A percentile compares a stretch with the other conserved stretches of the same genome.
phyloP scores from a whole-genome alignment of 2,329 filamentous ascomycete species.

The Phyllosticta capitalensis region DNA sequence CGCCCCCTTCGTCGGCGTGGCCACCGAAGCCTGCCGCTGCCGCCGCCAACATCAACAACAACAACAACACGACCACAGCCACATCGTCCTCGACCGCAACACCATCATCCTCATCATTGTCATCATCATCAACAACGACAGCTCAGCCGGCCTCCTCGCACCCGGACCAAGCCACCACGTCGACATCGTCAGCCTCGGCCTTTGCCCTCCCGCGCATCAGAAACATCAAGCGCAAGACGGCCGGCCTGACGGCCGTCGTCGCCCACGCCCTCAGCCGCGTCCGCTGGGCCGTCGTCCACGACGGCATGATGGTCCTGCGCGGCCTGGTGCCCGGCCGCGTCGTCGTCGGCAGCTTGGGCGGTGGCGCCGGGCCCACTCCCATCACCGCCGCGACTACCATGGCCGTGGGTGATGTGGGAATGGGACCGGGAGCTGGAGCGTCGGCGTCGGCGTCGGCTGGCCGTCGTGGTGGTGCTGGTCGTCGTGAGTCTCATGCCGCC shows the following conservation, averaged over 20 bases:
- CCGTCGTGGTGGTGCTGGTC: too few relatives aligned
- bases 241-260: constrained; percentile 47
- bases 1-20: constrained; percentile 21
- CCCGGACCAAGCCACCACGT: too few relatives aligned
- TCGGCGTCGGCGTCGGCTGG: too few relatives aligned
- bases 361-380: too few relatives aligned
- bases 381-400: too few relatives aligned
- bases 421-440: too few relatives aligned
- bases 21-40: background rate
- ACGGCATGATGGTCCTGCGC: constrained; percentile 48
- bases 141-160: too few relatives aligned
- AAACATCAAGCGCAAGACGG: constrained; percentile 23
- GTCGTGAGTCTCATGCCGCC: too few relatives aligned
- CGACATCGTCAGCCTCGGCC: background rate
- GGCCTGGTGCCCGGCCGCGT: constrained; percentile 25
- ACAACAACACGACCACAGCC: background rate
- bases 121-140: too few relatives aligned
- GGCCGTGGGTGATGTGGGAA: too few relatives aligned
- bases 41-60: background rate
- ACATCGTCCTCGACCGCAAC: background rate
- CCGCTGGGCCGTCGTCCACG: constrained; percentile 53
- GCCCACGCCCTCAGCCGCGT: constrained; percentile 47
- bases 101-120: too few relatives aligned
- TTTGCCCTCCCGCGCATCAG: background rate
- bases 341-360: background rate